Conservation (phyloP, 1,139 yeast species). For the Taphrina communis region DNA sequence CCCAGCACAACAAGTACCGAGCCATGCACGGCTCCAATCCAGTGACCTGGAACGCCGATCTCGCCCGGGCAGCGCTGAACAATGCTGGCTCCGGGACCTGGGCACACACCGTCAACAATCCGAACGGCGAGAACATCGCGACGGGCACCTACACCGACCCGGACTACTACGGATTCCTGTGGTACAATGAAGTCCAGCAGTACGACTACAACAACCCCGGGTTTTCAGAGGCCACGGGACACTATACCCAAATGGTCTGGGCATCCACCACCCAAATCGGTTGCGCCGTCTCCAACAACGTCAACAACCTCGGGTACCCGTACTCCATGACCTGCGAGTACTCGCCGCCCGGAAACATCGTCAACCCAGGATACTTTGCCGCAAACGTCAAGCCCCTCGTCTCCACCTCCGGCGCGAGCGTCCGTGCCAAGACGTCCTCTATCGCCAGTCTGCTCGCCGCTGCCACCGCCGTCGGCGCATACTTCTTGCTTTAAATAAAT, state of each 20-base stretch:
- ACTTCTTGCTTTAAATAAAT: background rate
- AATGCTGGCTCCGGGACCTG: conserved; percentile 65
- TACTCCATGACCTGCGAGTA: conserved; percentile 66
- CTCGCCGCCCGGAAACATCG: conserved; percentile 65
- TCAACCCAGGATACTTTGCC: conserved; percentile 46
- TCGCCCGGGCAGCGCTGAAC: conserved; percentile 67
- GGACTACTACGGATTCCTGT: conserved; percentile 68
- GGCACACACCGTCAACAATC: conserved; percentile 66
- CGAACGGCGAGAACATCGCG: conserved; percentile 74
- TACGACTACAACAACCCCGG: conserved; percentile 59
- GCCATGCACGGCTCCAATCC: conserved; percentile 62
- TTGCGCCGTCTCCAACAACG: conserved; percentile 64
- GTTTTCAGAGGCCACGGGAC: conserved; percentile 56
- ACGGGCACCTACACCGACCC: conserved; percentile 56
- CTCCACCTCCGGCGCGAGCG: background rate
- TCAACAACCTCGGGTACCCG: conserved; percentile 48
- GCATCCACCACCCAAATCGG: conserved; percentile 65
- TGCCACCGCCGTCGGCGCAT: conserved; percentile 9
- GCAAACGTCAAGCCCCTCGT: conserved; percentile 48
- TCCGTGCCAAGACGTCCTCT: background rate
- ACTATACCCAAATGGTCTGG: conserved; percentile 80
- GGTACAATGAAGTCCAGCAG: conserved; percentile 69
- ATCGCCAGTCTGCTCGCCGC: conserved; percentile 19
- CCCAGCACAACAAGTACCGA: conserved; percentile 66
- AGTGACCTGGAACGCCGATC: conserved; percentile 63